These are phyloP conservation scores for Saturnispora saitoi DNA, from an alignment of 805 yeast species.

Conservation along the genomic window DNA sequence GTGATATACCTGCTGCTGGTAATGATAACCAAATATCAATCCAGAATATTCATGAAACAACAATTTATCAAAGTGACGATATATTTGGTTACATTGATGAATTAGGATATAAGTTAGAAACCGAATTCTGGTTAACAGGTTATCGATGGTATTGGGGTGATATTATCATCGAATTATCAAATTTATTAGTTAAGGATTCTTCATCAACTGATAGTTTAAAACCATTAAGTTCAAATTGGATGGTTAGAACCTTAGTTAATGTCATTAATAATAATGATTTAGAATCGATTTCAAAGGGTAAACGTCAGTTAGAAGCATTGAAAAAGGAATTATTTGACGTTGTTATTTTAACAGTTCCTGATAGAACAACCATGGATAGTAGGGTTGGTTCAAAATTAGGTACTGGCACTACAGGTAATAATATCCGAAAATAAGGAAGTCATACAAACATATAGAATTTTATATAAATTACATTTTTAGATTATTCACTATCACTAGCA, in stretches of 20 bases:
- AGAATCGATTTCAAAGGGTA: constrained; percentile 58
- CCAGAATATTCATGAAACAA: constrained; percentile 61
- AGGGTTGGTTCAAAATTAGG: constrained; percentile 37
- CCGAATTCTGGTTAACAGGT: constrained; percentile 56
- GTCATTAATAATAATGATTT: constrained; percentile 68
- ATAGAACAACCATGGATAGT: constrained; percentile 73
- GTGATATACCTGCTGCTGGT: constrained; percentile 64
- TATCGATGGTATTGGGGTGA: constrained; percentile 52
- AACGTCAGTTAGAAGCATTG: constrained; percentile 49
- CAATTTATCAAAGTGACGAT: constrained; percentile 42
- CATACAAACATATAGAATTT: background rate
- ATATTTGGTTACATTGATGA: constrained; percentile 41
- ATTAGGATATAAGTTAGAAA: constrained; percentile 62
- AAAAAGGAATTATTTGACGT: constrained; percentile 63
- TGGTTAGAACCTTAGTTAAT: constrained; percentile 61
- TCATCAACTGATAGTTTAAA: background rate
- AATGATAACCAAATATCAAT: constrained; percentile 55
- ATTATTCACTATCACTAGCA: constrained; percentile 5
- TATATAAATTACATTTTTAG: background rate
- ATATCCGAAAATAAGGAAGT: background rate
- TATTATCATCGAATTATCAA: constrained; percentile 50
- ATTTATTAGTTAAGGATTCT: constrained; percentile 32
- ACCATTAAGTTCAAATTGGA: constrained; percentile 17
- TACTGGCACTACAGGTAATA: background rate
- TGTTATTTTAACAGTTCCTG: constrained; percentile 64